A percentile compares a stretch with the other conserved stretches of the same genome.
Evolutionary conservation across 2,329 filamentous ascomycete genomes (phyloP).

Genomic region (Emergomyces africanus): DNA sequence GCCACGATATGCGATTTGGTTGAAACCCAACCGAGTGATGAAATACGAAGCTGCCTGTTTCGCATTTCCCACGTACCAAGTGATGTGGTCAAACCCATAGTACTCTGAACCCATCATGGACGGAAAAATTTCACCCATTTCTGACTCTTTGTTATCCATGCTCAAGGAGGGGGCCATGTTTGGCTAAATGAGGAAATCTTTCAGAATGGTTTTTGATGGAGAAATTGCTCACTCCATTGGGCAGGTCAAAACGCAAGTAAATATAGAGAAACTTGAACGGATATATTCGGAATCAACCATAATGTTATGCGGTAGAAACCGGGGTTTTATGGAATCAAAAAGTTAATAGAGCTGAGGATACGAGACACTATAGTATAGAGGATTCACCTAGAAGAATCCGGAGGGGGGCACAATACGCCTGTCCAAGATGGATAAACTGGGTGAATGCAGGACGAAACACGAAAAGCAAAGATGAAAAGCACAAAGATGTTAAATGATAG

Average conservation of each 20-base stretch:
- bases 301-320: background rate
- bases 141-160: background rate
- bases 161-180: background rate
- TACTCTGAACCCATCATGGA: constrained; percentile 14
- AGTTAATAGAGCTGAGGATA: background rate
- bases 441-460: background rate
- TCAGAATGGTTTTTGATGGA: background rate
- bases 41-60: constrained; percentile 86
- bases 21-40: constrained; percentile 69
- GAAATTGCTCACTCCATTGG: background rate
- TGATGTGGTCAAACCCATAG: constrained; percentile 69
- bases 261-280: background rate
- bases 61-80: constrained; percentile 89
- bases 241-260: background rate
- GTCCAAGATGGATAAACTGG: background rate
- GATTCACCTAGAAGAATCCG: background rate
- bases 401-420: background rate
- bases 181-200: background rate
- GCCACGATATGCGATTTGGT: constrained; percentile 63
- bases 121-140: constrained; percentile 11
- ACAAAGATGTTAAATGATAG: background rate
- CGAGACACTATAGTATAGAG: background rate
- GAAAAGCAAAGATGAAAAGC: background rate
- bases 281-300: background rate
- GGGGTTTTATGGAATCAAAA: background rate